phyloP scores from a whole-genome alignment of 306 rosid species.

The Bauhinia variegata region DNA sequence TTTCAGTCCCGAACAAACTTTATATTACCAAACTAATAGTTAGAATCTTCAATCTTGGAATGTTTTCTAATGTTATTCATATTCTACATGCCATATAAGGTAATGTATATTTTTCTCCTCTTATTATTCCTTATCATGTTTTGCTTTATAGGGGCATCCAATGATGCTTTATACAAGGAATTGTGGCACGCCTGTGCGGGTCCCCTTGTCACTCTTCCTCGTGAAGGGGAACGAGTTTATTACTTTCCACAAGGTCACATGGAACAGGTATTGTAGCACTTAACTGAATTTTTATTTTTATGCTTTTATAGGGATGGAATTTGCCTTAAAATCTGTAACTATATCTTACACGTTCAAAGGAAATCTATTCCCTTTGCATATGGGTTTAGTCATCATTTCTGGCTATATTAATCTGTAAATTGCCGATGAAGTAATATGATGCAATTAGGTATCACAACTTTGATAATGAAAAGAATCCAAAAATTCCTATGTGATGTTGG shows the following conservation, averaged over 20 bases:
- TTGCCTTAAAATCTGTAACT: not conserved
- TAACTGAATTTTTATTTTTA: not conserved
- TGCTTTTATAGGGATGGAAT: not conserved
- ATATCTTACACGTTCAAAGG: not conserved
- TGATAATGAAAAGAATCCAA: not conserved
- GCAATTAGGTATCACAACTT: not conserved
- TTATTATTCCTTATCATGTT: constrained; percentile 17
- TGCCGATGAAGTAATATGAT: not conserved
- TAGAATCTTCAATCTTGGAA: not conserved
- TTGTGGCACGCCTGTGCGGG: constrained; percentile 99
- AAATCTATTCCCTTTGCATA: not conserved
- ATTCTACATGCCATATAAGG: too few species aligned
- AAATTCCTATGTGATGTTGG: not conserved
- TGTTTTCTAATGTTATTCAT: too few species aligned
- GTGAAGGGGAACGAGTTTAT: constrained; percentile 87
- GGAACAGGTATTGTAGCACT: constrained; percentile 74
- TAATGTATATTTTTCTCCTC: not conserved
- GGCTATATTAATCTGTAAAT: not conserved
- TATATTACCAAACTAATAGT: not conserved
- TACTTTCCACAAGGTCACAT: constrained; percentile 98
- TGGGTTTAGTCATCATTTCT: not conserved
- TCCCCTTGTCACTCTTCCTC: constrained; percentile 94
- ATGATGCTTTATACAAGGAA: constrained; percentile 87
- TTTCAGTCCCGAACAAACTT: not conserved
- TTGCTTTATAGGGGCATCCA: constrained; percentile 52